These are phyloP conservation scores for Globisporangium alternatum DNA, from an alignment of 352 stramenopile species.

Conservation along the genomic window DNA sequence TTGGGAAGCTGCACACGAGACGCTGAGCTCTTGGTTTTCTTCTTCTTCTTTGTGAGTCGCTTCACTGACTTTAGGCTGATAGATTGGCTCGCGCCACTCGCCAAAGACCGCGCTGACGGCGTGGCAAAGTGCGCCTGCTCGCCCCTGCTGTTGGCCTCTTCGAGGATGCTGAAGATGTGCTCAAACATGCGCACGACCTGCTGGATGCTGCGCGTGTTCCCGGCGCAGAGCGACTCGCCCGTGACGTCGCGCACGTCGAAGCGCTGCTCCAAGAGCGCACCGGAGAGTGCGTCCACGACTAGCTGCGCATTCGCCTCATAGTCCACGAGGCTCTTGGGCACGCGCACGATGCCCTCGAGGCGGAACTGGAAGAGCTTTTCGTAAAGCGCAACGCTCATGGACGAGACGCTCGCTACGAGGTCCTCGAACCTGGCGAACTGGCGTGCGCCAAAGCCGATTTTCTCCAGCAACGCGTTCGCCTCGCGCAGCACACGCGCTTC, in stretches of 20 bases:
- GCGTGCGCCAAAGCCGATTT: conserved; percentile 77
- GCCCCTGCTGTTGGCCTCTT: conserved; percentile 31
- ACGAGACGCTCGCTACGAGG: conserved; percentile 84
- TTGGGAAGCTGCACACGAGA: neutral
- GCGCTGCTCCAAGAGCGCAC: conserved; percentile 66
- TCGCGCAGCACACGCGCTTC: conserved; percentile 23
- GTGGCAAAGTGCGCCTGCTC: conserved; percentile 11
- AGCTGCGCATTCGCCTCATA: conserved; percentile 88
- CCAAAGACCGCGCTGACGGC: neutral
- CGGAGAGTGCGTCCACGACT: conserved; percentile 74
- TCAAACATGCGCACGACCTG: conserved; percentile 54
- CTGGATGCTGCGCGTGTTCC: conserved; percentile 48
- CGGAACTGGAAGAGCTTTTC: conserved; percentile 89
- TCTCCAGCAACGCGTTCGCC: conserved; percentile 78
- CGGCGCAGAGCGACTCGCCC: conserved; percentile 46
- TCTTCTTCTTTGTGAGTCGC: conserved; percentile 6
- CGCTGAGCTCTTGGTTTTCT: neutral
- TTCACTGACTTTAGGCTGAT: conserved; percentile 11
- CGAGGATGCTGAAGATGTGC: conserved; percentile 55
- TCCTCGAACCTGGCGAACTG: conserved; percentile 74
- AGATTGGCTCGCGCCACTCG: conserved; percentile 1
- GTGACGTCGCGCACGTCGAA: conserved; percentile 48
- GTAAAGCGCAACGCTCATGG: conserved; percentile 91
- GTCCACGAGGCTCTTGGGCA: conserved; percentile 52
- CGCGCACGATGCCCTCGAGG: conserved; percentile 63